Conservation (phyloP, 2,329 filamentous ascomycete genomes). For the Talaromyces sp. region DNA sequence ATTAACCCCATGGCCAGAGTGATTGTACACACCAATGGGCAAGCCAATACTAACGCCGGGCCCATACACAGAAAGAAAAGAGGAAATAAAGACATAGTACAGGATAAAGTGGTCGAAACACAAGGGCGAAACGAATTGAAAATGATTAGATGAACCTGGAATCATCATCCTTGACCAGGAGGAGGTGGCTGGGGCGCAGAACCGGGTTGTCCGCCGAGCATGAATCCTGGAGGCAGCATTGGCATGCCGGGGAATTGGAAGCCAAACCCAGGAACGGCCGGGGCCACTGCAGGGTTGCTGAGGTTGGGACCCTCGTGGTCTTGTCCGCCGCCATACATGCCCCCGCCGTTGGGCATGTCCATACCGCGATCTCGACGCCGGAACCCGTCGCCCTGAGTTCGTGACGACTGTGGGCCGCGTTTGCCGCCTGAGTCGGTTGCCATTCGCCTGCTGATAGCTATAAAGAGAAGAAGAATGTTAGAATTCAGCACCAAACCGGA, state of each 20-base stretch:
- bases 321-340: conserved; percentile 19
- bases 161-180: conserved; percentile 29
- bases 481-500: neutral
- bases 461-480: conserved; percentile 4
- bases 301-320: conserved; percentile 32
- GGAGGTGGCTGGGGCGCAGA: conserved; percentile 31
- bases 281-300: conserved; percentile 47
- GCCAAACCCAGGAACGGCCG: conserved; percentile 51
- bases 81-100: neutral
- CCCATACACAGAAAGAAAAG: neutral
- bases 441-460: conserved; percentile 48
- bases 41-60: neutral
- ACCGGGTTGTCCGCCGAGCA: conserved; percentile 34
- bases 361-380: conserved; percentile 27
- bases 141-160: neutral
- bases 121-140: neutral
- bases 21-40: neutral
- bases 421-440: conserved; percentile 47
- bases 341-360: conserved; percentile 22
- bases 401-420: conserved; percentile 44
- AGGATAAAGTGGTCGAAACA: neutral
- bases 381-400: conserved; percentile 28
- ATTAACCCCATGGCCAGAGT: neutral
- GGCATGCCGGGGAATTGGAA: conserved; percentile 48
- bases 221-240: conserved; percentile 45